A percentile compares a stretch with the other conserved stretches of the same genome.
Conservation (phyloP, 495 filamentous ascomycete species). For the Chaetomium fimeti region DNA sequence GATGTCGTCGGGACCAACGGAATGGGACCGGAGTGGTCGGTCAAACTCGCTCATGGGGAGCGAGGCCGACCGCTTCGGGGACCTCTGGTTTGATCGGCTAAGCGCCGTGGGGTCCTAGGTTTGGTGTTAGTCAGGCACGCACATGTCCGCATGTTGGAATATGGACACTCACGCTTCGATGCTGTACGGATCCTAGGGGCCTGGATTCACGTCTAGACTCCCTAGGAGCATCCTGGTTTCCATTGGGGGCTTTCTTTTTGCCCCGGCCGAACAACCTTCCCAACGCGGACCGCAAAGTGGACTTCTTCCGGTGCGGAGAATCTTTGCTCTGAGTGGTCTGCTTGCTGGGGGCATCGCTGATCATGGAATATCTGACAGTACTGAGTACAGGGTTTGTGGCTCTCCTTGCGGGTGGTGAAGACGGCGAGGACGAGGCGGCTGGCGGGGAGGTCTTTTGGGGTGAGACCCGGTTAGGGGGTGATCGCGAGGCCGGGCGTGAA, state of each 20-base stretch:
- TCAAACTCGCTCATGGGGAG: constrained; percentile 55
- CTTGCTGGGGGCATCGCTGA: constrained; percentile 40
- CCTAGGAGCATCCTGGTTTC: constrained; percentile 19
- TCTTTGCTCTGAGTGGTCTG: constrained; percentile 36
- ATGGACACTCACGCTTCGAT: constrained; percentile 47
- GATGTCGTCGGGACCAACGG: constrained; percentile 50
- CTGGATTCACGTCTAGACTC: constrained; percentile 28
- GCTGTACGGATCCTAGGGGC: constrained; percentile 30
- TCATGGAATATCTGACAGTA: constrained; percentile 41
- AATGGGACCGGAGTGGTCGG: constrained; percentile 54
- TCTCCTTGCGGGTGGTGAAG: constrained; percentile 27
- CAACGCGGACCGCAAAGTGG: constrained; percentile 48
- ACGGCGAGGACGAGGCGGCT: constrained; percentile 24
- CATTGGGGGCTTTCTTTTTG: constrained; percentile 43
- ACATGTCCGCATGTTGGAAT: neutral
- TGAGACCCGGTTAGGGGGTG: constrained; percentile 27
- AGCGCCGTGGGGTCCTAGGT: constrained; percentile 47
- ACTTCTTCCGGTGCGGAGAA: constrained; percentile 50
- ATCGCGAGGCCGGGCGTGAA: constrained; percentile 30
- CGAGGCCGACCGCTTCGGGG: constrained; percentile 51
- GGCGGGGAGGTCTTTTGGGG: constrained; percentile 26
- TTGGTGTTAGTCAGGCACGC: neutral
- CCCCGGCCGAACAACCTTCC: constrained; percentile 53
- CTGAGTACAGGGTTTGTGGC: constrained; percentile 39
- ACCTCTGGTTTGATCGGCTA: constrained; percentile 33